Percentiles rank a stretch among this genome's conserved stretches.
Evolutionary conservation across 495 filamentous ascomycete genomes (phyloP).

Genomic region (Tuber magnatum): DNA sequence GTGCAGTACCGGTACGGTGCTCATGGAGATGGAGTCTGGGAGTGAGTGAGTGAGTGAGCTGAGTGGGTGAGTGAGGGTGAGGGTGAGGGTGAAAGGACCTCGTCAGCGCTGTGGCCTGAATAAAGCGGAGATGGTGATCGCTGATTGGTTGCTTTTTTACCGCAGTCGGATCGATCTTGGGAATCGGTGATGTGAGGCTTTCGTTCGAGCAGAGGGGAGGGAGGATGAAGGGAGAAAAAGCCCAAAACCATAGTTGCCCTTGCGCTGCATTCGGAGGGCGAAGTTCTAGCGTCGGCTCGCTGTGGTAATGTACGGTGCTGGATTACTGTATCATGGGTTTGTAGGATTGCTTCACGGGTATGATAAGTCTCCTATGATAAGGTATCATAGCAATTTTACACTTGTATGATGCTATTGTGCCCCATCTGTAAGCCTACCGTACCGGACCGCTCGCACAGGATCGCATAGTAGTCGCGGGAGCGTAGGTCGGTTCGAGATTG

Average conservation of each 20-base stretch:
- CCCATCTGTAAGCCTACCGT: background rate
- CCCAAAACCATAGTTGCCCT: background rate
- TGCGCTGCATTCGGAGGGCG: background rate
- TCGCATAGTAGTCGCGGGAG: background rate
- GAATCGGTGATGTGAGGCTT: background rate
- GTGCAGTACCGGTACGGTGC: no score
- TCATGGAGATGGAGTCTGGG: background rate
- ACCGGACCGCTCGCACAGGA: background rate
- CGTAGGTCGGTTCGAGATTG: background rate
- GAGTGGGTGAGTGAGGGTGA: no score
- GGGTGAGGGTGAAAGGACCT: conserved; percentile 14
- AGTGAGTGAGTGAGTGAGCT: no score
- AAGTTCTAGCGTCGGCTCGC: background rate
- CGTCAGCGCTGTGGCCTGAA: conserved; percentile 26
- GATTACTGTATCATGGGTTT: background rate
- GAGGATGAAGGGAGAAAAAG: background rate
- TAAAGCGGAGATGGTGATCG: conserved; percentile 20
- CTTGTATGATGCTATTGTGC: no score
- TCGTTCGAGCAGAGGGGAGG: background rate
- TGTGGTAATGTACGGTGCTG: background rate
- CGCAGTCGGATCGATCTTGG: background rate
- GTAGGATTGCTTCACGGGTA: background rate
- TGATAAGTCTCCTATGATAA: no score
- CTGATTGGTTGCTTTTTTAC: conserved; percentile 27
- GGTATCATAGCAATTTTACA: no score